Percentiles rank a stretch among this genome's conserved stretches.
phyloP scores from a whole-genome alignment of 306 rosid genomes.

The Pyrus communis region DNA sequence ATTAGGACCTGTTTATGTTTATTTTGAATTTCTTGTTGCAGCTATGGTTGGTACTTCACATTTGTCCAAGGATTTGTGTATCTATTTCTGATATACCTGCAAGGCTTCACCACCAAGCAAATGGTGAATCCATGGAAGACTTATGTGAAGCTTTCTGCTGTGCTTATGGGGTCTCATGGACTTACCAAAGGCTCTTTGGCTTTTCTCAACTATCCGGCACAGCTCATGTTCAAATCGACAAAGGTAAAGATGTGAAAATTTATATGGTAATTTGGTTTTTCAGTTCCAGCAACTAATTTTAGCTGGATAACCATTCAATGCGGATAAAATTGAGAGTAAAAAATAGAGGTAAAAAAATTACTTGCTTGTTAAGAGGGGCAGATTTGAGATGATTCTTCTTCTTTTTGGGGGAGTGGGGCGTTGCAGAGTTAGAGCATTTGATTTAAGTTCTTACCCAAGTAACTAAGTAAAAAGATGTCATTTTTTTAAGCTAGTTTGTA shows the following conservation, averaged over 20 bases:
- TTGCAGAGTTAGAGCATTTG: no score
- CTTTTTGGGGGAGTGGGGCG: no score
- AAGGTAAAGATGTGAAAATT: conserved; percentile 37
- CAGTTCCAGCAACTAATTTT: not conserved
- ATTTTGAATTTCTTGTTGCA: conserved; percentile 32
- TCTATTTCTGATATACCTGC: conserved; percentile 72
- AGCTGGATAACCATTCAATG: conserved; percentile 1
- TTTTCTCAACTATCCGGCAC: conserved; percentile 96
- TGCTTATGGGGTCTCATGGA: conserved; percentile 95
- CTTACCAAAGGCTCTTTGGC: conserved; percentile 96
- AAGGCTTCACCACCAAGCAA: conserved; percentile 92
- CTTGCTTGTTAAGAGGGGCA: not conserved
- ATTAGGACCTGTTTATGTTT: not conserved
- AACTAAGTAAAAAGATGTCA: not conserved
- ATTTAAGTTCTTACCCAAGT: not conserved
- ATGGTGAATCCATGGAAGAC: conserved; percentile 99
- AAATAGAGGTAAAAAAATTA: not conserved
- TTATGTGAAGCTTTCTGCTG: conserved; percentile 88
- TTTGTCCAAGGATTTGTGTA: conserved; percentile 94
- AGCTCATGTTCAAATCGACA: conserved; percentile 96
- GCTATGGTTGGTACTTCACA: conserved; percentile 99
- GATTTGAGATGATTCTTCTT: not conserved
- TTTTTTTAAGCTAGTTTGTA: not conserved
- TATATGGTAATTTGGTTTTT: not conserved
- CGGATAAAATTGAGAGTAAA: not conserved